Conservation (phyloP, 2,329 filamentous ascomycete species). For the Akanthomyces muscarius region DNA sequence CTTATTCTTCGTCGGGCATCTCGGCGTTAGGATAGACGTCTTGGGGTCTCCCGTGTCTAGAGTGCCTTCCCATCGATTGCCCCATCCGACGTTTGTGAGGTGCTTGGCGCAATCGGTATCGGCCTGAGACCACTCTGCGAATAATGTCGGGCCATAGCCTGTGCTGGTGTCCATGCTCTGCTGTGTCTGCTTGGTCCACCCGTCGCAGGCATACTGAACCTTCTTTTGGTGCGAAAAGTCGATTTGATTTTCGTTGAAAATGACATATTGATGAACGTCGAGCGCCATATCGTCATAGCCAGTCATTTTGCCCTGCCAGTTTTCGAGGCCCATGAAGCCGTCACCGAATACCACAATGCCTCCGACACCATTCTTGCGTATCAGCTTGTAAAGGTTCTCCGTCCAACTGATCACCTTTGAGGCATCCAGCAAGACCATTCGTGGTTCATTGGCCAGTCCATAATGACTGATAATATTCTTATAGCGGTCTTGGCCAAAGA, state of each 20-base stretch:
- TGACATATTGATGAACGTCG: slow-evolving; percentile 98
- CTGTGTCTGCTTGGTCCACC: slow-evolving; percentile 77
- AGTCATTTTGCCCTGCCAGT: slow-evolving; percentile 84
- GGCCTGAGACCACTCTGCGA: slow-evolving; percentile 96
- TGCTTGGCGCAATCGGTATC: slow-evolving; percentile 89
- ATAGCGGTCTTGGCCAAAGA: slow-evolving; percentile 92
- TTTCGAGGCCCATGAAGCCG: slow-evolving; percentile 84
- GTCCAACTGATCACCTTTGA: slow-evolving; percentile 76
- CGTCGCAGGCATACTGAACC: slow-evolving; percentile 79
- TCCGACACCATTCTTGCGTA: slow-evolving; percentile 72
- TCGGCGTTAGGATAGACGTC: slow-evolving; percentile 62
- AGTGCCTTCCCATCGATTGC: slow-evolving; percentile 89
- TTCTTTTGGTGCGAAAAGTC: slow-evolving; percentile 77
- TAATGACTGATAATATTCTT: slow-evolving; percentile 90
- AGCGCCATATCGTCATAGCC: slow-evolving; percentile 70
- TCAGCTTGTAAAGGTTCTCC: slow-evolving; percentile 62
- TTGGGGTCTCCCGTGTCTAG: slow-evolving; percentile 62
- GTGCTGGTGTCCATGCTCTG: slow-evolving; percentile 67
- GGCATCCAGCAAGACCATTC: slow-evolving; percentile 70
- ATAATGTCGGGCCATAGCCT: slow-evolving; percentile 89
- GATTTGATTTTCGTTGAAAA: slow-evolving; percentile 90
- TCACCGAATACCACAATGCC: slow-evolving; percentile 82
- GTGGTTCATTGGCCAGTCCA: slow-evolving; percentile 89
- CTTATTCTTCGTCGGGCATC: slow-evolving; percentile 64
- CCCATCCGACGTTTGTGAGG: slow-evolving; percentile 85